These are phyloP conservation scores for Calonectria fujianensis DNA, from an alignment of 2,329 filamentous ascomycete genomes.

Conservation along the genomic window DNA sequence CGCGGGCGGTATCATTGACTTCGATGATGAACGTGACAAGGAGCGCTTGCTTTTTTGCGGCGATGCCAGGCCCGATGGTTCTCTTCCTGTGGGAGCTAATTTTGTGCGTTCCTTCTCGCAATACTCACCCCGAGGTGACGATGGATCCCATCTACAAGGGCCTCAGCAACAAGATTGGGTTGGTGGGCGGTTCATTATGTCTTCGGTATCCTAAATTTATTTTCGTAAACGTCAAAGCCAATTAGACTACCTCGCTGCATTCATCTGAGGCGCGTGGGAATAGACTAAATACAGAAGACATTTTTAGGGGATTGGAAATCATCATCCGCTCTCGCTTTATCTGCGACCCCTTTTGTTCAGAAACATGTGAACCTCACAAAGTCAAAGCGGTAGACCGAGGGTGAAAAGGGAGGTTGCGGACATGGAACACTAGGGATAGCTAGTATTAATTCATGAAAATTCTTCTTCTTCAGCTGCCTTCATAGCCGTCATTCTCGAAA, in stretches of 20 bases:
- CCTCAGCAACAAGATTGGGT: slow-evolving; percentile 45
- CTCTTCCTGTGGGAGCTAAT: slow-evolving; percentile 56
- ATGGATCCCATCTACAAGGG: slow-evolving; percentile 60
- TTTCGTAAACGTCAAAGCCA: neutral
- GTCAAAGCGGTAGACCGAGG: neutral
- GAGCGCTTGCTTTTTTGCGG: slow-evolving; percentile 55
- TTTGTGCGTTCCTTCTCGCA: slow-evolving; percentile 57
- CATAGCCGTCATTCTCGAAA: neutral
- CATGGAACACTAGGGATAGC: neutral
- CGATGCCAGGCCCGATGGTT: slow-evolving; percentile 63
- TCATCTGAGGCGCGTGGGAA: neutral
- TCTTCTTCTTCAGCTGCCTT: neutral
- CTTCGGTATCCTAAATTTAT: slow-evolving; percentile 36
- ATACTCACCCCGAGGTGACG: slow-evolving; percentile 64
- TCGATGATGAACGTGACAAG: slow-evolving; percentile 61
- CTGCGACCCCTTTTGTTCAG: slow-evolving; percentile 3
- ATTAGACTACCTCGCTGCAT: neutral
- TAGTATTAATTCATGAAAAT: neutral
- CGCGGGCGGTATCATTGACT: slow-evolving; percentile 65
- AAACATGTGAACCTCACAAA: neutral
- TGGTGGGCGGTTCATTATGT: slow-evolving; percentile 46
- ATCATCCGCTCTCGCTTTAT: neutral
- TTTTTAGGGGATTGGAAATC: neutral
- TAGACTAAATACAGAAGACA: neutral
- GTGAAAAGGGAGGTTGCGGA: neutral